phyloP scores from a whole-genome alignment of 164 flowering plant genomes.

The Vitis labrusca region DNA sequence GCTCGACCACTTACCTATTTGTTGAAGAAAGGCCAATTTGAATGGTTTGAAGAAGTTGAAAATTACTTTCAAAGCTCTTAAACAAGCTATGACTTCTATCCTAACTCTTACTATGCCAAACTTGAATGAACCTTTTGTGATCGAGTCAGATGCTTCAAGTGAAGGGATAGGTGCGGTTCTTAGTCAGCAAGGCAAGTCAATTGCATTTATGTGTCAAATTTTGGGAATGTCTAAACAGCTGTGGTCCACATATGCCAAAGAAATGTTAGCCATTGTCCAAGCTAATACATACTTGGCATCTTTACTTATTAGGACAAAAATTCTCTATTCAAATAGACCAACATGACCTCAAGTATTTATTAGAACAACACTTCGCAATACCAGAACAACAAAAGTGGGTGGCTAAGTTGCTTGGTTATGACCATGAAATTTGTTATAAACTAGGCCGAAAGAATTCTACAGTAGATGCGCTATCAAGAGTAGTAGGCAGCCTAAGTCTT shows the following conservation, averaged over 20 bases:
- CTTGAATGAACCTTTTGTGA: too few species aligned
- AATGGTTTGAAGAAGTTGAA: not conserved
- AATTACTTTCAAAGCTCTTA: not conserved
- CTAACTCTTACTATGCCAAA: not conserved
- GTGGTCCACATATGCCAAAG: not conserved
- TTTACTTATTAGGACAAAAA: not conserved
- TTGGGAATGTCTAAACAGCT: fast-evolving
- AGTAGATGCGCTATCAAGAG: not conserved
- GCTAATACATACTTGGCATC: conserved; percentile 4
- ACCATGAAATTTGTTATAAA: not conserved
- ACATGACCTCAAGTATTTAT: not conserved
- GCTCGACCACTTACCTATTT: not conserved
- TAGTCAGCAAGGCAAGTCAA: not conserved
- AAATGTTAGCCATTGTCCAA: conserved; percentile 3
- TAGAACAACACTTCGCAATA: not conserved
- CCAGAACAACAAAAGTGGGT: conserved; percentile 12
- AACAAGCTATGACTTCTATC: not conserved
- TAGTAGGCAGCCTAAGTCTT: too few species aligned
- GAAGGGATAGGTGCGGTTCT: conserved; percentile 3
- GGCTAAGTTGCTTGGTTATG: conserved; percentile 5
- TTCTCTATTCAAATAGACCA: conserved; percentile 1
- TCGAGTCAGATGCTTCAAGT: not conserved
- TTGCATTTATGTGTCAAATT: not conserved
- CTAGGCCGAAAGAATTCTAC: not conserved
- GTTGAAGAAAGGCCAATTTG: not conserved